These are phyloP conservation scores for Asterophora parasitica DNA, from an alignment of 768 basidiomycete species.

Conservation along the genomic window DNA sequence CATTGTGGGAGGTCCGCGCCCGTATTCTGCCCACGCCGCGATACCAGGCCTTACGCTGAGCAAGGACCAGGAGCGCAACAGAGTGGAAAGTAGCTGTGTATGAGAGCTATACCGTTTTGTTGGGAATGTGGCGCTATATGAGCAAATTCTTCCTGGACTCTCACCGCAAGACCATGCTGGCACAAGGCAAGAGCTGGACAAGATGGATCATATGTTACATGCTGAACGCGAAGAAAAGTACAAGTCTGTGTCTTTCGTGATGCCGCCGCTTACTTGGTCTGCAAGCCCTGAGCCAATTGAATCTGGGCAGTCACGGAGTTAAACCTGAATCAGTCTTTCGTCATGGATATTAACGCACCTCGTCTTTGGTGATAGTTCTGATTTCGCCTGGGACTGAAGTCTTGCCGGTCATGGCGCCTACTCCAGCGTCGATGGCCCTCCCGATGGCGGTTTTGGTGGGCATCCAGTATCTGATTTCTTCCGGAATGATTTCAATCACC, in stretches of 20 bases:
- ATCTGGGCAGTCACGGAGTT: conserved; percentile 27
- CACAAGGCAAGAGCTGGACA: neutral
- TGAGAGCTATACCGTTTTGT: too few relatives aligned
- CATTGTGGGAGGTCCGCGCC: too few relatives aligned
- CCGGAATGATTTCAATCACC: conserved; percentile 72
- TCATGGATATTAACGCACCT: conserved; percentile 61
- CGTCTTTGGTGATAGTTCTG: conserved; percentile 64
- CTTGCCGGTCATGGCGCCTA: conserved; percentile 57
- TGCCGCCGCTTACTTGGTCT: conserved; percentile 21
- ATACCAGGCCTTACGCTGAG: too few relatives aligned
- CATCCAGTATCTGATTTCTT: conserved; percentile 80
- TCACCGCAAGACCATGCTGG: neutral
- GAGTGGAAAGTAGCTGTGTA: too few relatives aligned
- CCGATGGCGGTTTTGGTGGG: conserved; percentile 55
- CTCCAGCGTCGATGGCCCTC: conserved; percentile 55
- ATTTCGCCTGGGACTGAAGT: conserved; percentile 71
- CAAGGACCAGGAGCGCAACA: too few relatives aligned
- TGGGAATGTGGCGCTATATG: neutral
- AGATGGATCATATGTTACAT: neutral
- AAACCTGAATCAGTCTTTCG: neutral
- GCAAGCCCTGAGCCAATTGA: conserved; percentile 35
- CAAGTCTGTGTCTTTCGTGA: neutral
- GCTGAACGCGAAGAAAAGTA: neutral
- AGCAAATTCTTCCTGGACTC: neutral
- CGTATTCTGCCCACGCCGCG: too few relatives aligned